Evolutionary conservation across 768 basidiomycete species (phyloP).

Genomic region (Amanita molliuscula): DNA sequence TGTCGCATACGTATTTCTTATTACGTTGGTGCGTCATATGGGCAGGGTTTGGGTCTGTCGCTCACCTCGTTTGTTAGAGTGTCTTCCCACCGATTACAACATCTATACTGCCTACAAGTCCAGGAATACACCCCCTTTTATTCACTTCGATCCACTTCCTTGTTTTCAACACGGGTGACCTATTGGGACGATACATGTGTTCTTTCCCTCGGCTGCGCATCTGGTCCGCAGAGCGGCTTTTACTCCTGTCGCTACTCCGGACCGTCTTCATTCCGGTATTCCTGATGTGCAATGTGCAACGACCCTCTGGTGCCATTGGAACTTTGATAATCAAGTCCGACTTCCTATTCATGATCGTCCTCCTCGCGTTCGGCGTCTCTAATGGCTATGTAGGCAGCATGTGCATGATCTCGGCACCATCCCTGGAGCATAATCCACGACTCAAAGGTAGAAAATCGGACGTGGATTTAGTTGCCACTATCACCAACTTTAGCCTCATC

Average conservation of each 20-base stretch:
- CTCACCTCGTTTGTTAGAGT: slow-evolving; percentile 36
- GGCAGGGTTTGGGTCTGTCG: not conserved
- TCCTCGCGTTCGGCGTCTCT: slow-evolving; percentile 64
- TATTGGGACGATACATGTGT: slow-evolving; percentile 59
- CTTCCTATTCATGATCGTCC: slow-evolving; percentile 58
- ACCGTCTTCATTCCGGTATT: slow-evolving; percentile 81
- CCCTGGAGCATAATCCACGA: slow-evolving; percentile 67
- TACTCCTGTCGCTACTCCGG: slow-evolving; percentile 55
- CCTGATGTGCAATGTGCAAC: slow-evolving; percentile 80
- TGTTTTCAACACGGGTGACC: slow-evolving; percentile 65
- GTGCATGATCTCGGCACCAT: slow-evolving; percentile 78
- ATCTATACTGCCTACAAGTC: slow-evolving; percentile 58
- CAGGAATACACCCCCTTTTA: slow-evolving; percentile 63
- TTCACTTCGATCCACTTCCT: slow-evolving; percentile 76
- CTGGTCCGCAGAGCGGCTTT: slow-evolving; percentile 57
- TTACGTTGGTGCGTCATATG: slow-evolving; percentile 58
- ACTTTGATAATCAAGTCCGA: slow-evolving; percentile 67
- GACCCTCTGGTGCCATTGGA: slow-evolving; percentile 21
- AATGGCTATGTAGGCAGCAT: slow-evolving; percentile 76
- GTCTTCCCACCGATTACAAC: slow-evolving; percentile 84
- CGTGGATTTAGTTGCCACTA: slow-evolving; percentile 77
- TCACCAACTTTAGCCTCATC: slow-evolving; percentile 70
- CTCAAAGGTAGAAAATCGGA: slow-evolving; percentile 63
- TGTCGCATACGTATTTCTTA: slow-evolving; percentile 63
- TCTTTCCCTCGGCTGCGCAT: slow-evolving; percentile 53